Conservation (phyloP, 2,329 filamentous ascomycete genomes). For the Botryotinia convoluta region DNA sequence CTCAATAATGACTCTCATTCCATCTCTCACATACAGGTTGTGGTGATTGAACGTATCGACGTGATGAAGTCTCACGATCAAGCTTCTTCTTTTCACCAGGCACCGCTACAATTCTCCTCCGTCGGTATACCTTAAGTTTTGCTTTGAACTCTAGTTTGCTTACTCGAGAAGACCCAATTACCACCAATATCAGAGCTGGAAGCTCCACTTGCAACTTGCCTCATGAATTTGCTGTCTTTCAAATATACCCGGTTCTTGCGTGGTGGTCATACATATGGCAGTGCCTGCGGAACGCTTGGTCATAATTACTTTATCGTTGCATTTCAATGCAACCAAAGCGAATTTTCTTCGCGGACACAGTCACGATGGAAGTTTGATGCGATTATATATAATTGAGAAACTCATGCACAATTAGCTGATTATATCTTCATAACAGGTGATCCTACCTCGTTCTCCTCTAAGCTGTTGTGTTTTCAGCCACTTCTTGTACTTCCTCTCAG, state of each 20-base stretch:
- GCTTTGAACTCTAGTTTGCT: not conserved
- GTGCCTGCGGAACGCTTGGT: not conserved
- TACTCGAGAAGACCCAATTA: not conserved
- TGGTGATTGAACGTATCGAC: not conserved
- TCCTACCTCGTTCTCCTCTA: not conserved
- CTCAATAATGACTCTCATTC: not conserved
- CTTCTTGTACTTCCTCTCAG: not conserved
- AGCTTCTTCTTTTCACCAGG: not conserved
- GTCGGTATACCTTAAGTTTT: not conserved
- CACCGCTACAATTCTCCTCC: too few species aligned
- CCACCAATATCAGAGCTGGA: fast-evolving
- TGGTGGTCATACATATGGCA: too few species aligned
- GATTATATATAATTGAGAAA: too few species aligned
- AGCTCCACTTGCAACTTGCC: fast-evolving
- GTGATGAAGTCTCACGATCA: not conserved
- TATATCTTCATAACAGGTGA: not conserved
- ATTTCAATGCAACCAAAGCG: not conserved
- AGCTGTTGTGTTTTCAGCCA: not conserved
- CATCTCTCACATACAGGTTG: not conserved
- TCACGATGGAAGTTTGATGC: not conserved
- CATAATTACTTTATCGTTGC: not conserved
- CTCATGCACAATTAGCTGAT: not conserved
- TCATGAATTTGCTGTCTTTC: not conserved
- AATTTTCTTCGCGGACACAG: not conserved
- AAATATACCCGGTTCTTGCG: not conserved